Percentiles rank a stretch among this genome's conserved stretches.
Evolutionary conservation across 2,329 filamentous ascomycete species (phyloP).

Genomic region (Diaporthe batatas): DNA sequence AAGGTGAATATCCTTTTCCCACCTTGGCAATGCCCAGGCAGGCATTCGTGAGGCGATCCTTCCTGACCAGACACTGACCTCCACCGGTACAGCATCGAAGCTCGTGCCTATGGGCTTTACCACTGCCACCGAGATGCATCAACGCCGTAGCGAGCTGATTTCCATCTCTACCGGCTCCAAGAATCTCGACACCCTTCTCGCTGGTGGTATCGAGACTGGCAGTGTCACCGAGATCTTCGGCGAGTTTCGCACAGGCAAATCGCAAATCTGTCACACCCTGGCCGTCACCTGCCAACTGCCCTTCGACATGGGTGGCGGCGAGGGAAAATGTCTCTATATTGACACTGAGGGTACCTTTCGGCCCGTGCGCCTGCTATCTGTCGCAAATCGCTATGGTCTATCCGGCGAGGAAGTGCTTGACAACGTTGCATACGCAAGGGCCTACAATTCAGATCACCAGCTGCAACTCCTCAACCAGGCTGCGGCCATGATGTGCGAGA

Average conservation of each 20-base stretch:
- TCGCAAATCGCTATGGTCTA: constrained; percentile 93
- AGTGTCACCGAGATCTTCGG: constrained; percentile 99
- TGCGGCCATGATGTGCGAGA: constrained; percentile 99
- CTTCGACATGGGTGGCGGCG: constrained; percentile 98
- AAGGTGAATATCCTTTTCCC: constrained; percentile 70
- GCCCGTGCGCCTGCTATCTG: constrained; percentile 89
- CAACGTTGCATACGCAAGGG: constrained; percentile 97
- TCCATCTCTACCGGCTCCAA: constrained; percentile 99
- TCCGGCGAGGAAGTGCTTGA: constrained; percentile 98
- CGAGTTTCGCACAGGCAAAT: constrained; percentile 98
- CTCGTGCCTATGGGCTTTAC: constrained; percentile 99
- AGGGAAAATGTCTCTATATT: constrained; percentile 98
- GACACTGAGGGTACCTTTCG: constrained; percentile 98
- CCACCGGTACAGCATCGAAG: constrained; percentile 77
- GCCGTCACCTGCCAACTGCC: constrained; percentile 97
- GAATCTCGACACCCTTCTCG: constrained; percentile 93
- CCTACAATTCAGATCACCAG: constrained; percentile 99
- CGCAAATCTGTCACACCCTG: constrained; percentile 98
- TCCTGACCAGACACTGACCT: constrained; percentile 17
- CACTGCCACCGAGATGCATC: constrained; percentile 98
- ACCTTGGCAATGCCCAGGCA: background rate
- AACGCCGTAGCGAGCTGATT: constrained; percentile 94
- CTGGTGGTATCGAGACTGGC: constrained; percentile 95
- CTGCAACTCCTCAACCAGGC: constrained; percentile 95
- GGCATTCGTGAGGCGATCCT: constrained; percentile 18